Percentiles rank a stretch among this genome's conserved stretches.
These are phyloP conservation scores for Butyriboletus loyo DNA, from an alignment of 768 basidiomycete species.

Conservation along the genomic window DNA sequence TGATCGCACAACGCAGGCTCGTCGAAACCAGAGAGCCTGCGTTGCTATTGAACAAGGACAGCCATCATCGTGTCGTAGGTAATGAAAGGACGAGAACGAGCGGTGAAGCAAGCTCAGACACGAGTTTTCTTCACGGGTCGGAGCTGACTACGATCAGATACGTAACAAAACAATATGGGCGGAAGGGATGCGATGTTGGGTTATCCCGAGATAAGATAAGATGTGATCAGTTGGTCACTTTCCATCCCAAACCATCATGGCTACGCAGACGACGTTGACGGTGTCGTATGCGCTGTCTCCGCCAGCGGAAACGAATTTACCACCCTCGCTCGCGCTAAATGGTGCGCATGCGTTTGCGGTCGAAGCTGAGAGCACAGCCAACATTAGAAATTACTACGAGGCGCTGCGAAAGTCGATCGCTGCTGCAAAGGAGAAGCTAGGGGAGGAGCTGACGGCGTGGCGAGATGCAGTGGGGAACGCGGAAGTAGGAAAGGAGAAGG, in stretches of 20 bases:
- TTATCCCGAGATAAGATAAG: conserved; percentile 24
- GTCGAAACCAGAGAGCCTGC: conserved; percentile 34
- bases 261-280: conserved; percentile 13
- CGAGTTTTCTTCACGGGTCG: conserved; percentile 9
- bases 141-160: conserved; percentile 5
- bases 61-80: conserved; percentile 38
- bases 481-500: conserved; percentile 60
- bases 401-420: conserved; percentile 47
- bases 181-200: conserved; percentile 2
- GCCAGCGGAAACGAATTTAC: conserved; percentile 15
- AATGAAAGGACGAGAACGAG: conserved; percentile 1
- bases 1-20: conserved; percentile 20
- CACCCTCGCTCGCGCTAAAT: conserved; percentile 20
- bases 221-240: not conserved
- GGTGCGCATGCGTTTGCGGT: conserved; percentile 27
- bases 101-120: not conserved
- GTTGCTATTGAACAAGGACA: conserved; percentile 52
- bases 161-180: not conserved
- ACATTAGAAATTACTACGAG: conserved; percentile 42
- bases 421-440: conserved; percentile 52
- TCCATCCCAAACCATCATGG: conserved; percentile 12
- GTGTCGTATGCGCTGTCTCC: conserved; percentile 23
- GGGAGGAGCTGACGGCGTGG: conserved; percentile 72
- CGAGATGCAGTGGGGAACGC: conserved; percentile 66
- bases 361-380: conserved; percentile 14